Conservation (phyloP, 164 flowering plant species). For the Stephania cephalantha region DNA sequence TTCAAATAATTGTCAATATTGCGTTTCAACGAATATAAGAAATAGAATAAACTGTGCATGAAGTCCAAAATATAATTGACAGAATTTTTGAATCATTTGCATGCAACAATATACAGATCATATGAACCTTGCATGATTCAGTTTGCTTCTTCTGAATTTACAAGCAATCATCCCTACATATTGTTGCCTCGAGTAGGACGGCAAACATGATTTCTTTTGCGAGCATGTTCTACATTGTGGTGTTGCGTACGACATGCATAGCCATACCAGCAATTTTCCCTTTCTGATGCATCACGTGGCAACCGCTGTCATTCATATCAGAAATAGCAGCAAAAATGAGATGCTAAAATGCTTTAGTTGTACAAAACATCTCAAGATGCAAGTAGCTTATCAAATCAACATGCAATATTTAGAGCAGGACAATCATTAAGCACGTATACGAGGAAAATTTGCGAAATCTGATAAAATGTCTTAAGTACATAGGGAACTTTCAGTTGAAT, state of each 20-base stretch:
- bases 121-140: too few species aligned
- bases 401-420: background rate
- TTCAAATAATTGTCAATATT: too few species aligned
- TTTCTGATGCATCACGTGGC: constrained; percentile 51
- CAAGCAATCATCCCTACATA: constrained; percentile 5
- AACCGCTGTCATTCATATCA: constrained; percentile 36
- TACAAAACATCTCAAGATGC: background rate
- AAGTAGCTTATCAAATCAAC: background rate
- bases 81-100: too few species aligned
- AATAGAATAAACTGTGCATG: too few species aligned
- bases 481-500: background rate
- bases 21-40: too few species aligned
- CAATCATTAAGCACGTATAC: too few species aligned
- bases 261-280: constrained; percentile 96
- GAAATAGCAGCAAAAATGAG: background rate
- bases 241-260: constrained; percentile 84
- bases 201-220: constrained; percentile 83
- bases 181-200: constrained; percentile 66
- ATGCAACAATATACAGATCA: too few species aligned
- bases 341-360: background rate
- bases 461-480: background rate
- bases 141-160: too few species aligned
- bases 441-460: too few species aligned
- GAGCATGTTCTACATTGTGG: constrained; percentile 83
- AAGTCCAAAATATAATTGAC: too few species aligned